Conservation (phyloP, 768 basidiomycete genomes). For the Tylopilus subfusipes region DNA sequence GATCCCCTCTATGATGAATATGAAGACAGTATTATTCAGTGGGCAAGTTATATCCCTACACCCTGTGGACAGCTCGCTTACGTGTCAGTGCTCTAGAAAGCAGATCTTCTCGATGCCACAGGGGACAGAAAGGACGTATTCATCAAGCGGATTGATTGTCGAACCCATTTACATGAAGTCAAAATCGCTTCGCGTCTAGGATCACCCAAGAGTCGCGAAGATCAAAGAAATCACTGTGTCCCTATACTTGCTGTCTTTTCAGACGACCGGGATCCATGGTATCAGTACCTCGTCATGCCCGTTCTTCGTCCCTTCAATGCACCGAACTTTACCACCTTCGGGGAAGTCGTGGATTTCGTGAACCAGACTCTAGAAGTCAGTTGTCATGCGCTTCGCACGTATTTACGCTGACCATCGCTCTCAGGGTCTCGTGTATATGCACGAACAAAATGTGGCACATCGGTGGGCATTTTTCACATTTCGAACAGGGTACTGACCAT, state of each 20-base stretch:
- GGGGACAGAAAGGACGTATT: constrained; percentile 5
- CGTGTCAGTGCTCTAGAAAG: too few relatives aligned
- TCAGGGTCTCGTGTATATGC: constrained; percentile 36
- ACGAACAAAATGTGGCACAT: constrained; percentile 34
- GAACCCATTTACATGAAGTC: constrained; percentile 1
- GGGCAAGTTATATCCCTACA: too few relatives aligned
- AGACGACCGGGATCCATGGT: constrained; percentile 9
- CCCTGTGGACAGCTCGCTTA: too few relatives aligned
- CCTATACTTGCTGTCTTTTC: constrained; percentile 19
- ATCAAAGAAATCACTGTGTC: constrained; percentile 22
- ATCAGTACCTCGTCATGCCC: constrained; percentile 28
- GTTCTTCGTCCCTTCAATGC: constrained; percentile 22
- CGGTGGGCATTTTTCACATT: constrained; percentile 18
- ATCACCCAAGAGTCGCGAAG: neutral
- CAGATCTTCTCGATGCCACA: too few relatives aligned
- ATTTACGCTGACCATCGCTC: neutral
- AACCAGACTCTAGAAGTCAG: constrained; percentile 25
- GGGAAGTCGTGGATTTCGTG: constrained; percentile 29
- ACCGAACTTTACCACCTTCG: constrained; percentile 22
- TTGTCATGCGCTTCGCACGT: too few relatives aligned
- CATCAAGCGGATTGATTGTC: constrained; percentile 9
- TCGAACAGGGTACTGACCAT: rapidly evolving
- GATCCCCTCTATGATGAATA: constrained; percentile 1
- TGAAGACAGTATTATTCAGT: constrained; percentile 10
- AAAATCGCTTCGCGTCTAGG: constrained; percentile 6